Evolutionary conservation across 2,329 filamentous ascomycete genomes (phyloP).

Genomic region (Xylaria hypoxylon): DNA sequence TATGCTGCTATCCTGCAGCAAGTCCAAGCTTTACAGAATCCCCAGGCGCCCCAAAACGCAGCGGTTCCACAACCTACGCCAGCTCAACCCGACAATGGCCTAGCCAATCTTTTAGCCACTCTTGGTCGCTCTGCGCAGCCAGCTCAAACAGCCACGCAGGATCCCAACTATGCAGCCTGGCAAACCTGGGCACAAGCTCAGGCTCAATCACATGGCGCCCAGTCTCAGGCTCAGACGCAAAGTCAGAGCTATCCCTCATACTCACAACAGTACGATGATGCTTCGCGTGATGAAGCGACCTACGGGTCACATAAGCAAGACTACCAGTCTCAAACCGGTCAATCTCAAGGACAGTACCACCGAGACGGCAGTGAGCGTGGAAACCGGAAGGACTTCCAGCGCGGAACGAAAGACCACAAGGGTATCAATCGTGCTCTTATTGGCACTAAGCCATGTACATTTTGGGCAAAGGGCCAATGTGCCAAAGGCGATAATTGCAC

Average conservation of each 20-base stretch:
- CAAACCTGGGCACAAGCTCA: constrained; percentile 43
- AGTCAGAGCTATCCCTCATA: constrained; percentile 31
- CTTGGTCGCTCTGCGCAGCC: constrained; percentile 39
- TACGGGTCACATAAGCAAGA: constrained; percentile 32
- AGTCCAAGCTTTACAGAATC: constrained; percentile 43
- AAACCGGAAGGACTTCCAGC: constrained; percentile 54
- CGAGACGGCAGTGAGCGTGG: constrained; percentile 49
- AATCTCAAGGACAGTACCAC: constrained; percentile 36
- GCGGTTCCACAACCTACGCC: constrained; percentile 36
- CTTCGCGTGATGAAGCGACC: constrained; percentile 20
- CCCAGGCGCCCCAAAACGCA: constrained; percentile 38
- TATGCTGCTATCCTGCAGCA: constrained; percentile 47
- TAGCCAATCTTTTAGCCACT: constrained; percentile 46
- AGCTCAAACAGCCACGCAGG: constrained; percentile 30
- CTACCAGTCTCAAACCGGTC: constrained; percentile 26
- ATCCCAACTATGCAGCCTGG: constrained; percentile 36
- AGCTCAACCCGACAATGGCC: constrained; percentile 42
- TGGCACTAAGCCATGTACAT: constrained; percentile 76
- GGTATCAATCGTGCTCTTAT: constrained; percentile 68
- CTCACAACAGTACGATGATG: constrained; percentile 27
- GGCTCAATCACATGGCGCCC: constrained; percentile 26
- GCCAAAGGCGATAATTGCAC: constrained; percentile 80
- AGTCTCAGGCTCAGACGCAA: constrained; percentile 36
- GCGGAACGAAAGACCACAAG: constrained; percentile 56
- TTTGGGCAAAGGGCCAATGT: constrained; percentile 77